Percentiles rank a stretch among this genome's conserved stretches.
Conservation (phyloP, 2,329 filamentous ascomycete genomes). For the Tolypocladium ovalisporum region DNA sequence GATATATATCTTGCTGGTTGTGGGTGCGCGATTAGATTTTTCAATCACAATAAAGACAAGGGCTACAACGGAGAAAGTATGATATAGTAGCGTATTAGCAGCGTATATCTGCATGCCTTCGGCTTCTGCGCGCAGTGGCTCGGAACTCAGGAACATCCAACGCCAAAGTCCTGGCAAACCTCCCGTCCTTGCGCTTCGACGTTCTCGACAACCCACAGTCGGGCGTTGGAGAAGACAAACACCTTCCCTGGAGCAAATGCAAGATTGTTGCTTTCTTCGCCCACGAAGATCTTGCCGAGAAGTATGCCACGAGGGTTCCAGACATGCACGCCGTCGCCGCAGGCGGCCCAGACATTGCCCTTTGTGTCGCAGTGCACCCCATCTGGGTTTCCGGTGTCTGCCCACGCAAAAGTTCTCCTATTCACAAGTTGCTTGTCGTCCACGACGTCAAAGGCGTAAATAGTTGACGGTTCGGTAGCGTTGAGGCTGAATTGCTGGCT, state of each 20-base stretch:
- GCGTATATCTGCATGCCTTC: no score
- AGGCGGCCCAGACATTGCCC: slow-evolving; percentile 44
- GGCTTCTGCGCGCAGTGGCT: no score
- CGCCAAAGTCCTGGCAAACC: slow-evolving; percentile 12
- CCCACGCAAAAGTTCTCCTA: slow-evolving; percentile 45
- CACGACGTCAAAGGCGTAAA: slow-evolving; percentile 5
- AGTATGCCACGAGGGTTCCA: slow-evolving; percentile 34
- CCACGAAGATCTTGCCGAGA: slow-evolving; percentile 40
- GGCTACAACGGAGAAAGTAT: no score
- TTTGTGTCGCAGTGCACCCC: slow-evolving; percentile 45
- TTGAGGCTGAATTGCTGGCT: slow-evolving; percentile 7
- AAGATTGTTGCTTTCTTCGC: slow-evolving; percentile 8
- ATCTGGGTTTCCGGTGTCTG: slow-evolving; percentile 43
- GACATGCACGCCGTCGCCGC: slow-evolving; percentile 37
- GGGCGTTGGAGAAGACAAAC: slow-evolving; percentile 8
- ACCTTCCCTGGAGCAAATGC: slow-evolving; percentile 8
- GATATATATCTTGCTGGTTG: no score
- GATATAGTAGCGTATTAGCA: no score
- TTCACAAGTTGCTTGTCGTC: slow-evolving; percentile 14
- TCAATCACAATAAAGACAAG: no score
- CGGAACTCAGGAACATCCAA: no score
- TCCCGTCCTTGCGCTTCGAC: slow-evolving; percentile 10
- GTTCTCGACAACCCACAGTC: slow-evolving; percentile 8
- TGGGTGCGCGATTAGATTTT: no score
- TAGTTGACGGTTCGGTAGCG: slow-evolving; percentile 2